These are phyloP conservation scores for Aspergillus aculeatinus DNA, from an alignment of 2,329 filamentous ascomycete genomes.

Conservation along the genomic window DNA sequence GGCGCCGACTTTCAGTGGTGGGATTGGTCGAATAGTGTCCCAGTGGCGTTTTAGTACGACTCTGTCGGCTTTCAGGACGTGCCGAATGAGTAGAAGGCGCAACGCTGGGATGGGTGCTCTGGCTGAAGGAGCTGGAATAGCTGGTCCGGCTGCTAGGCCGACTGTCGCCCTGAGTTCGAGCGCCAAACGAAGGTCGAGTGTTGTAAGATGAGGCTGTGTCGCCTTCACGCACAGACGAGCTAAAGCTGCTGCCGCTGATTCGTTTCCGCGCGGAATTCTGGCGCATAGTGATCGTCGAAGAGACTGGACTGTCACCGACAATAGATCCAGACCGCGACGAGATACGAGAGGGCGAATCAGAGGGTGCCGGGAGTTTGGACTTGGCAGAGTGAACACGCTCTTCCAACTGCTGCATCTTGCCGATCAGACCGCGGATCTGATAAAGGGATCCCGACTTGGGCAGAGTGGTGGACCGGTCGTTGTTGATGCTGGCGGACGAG, in stretches of 20 bases:
- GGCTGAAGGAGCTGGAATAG: constrained; percentile 48
- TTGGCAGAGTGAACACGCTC: constrained; percentile 87
- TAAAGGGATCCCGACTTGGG: constrained; percentile 72
- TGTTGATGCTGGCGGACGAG: constrained; percentile 49
- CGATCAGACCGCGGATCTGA: constrained; percentile 90
- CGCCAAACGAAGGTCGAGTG: constrained; percentile 51
- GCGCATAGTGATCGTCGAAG: constrained; percentile 58
- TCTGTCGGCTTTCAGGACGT: constrained; percentile 66
- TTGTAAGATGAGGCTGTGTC: constrained; percentile 38
- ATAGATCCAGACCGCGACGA: constrained; percentile 67
- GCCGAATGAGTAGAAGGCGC: constrained; percentile 45
- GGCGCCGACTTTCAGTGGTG: constrained; percentile 55
- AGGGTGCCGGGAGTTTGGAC: constrained; percentile 84
- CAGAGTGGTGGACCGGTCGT: constrained; percentile 47
- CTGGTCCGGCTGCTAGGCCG: constrained; percentile 75
- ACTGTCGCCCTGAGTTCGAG: constrained; percentile 48
- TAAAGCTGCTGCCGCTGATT: constrained; percentile 43
- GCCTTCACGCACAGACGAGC: constrained; percentile 38
- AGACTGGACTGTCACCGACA: constrained; percentile 49
- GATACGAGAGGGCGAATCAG: constrained; percentile 71
- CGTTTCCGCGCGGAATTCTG: constrained; percentile 40
- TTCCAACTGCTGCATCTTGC: constrained; percentile 95
- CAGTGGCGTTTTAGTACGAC: constrained; percentile 64
- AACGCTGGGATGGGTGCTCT: constrained; percentile 38
- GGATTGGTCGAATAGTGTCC: constrained; percentile 53